phyloP scores from a whole-genome alignment of 441 rosid genomes.

The Eugenia klotzschiana region DNA sequence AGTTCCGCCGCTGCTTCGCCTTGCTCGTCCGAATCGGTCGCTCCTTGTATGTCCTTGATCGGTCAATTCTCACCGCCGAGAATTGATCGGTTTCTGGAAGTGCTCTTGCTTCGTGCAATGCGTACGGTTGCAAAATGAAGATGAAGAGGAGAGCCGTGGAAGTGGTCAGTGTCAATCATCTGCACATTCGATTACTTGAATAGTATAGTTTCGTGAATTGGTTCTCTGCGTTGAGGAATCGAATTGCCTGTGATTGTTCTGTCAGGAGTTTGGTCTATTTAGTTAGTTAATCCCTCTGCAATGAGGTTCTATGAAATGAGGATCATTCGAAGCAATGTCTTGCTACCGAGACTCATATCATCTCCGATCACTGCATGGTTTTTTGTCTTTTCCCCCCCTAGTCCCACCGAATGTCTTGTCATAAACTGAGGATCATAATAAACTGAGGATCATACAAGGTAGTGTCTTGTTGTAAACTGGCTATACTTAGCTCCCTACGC shows the following conservation, averaged over 20 bases:
- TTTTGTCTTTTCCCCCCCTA: background rate
- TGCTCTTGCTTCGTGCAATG: constrained; percentile 27
- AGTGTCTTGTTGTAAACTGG: background rate
- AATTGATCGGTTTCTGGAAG: constrained; percentile 29
- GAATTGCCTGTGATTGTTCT: background rate
- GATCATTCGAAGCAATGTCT: background rate
- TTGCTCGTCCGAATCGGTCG: background rate
- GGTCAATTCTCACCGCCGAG: constrained; percentile 36
- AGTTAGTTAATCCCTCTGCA: background rate
- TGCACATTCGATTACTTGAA: background rate
- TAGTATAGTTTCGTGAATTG: background rate
- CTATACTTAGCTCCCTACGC: background rate
- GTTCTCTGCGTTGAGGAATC: background rate
- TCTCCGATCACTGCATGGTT: background rate
- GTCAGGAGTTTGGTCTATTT: background rate
- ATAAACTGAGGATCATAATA: background rate
- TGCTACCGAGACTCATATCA: background rate
- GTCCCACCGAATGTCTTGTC: background rate
- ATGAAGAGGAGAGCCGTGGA: constrained; percentile 66
- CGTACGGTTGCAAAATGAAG: constrained; percentile 57
- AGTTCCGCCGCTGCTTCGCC: background rate
- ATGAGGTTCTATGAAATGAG: background rate
- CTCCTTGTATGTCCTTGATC: background rate
- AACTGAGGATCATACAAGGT: background rate
- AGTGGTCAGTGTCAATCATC: constrained; percentile 45